Evolutionary conservation across 225 moss, liverwort and hornwort species (phyloP), one percentile per base, ranked within the genome.

Genomic region (Sphagnum contortum): DNA sequence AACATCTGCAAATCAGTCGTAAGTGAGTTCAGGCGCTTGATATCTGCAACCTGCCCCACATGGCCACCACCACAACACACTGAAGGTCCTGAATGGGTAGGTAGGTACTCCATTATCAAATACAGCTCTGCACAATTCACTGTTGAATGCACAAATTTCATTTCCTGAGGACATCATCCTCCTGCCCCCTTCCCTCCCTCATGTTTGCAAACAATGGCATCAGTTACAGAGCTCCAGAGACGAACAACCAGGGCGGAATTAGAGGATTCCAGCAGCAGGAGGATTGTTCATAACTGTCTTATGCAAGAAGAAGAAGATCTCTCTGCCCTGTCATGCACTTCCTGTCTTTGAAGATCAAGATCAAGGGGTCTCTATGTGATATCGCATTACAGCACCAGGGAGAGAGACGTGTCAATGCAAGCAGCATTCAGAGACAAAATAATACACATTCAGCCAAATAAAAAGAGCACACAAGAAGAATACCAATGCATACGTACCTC

Each of bases 1-100:
- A 96, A 96, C 92, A 96, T 92, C 74, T 96, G 95, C 65, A 92
- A 77, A 79, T 96, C 95, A 61, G 95, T 82, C 12, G 81, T 78
- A 62, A 96, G 74, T 14, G 90, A 92, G 79, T 96, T 96, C 66
- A 88, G 84, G 68, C 95, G 90, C 72, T 96, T 96, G 13, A 96
- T 74, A 85, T 96, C 95, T 57, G 79, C 86, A 66, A 96, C 90
- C 92, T 96, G 84, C 69, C 57, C 59, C 29, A 64, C 7, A 48
- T 44, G 63, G n/a, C 10, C 56, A 51, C 57, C 52, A 14, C 62
- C 71, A 60, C 29, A 29, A 29, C 68, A 29, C 29, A 29, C 64
- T 4, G 53, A 12, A 12, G 10, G 13, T 4, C 48, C 58, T 60
- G 8, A 56, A 50, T 13, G 11, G 29, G 29, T 29, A 29, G 29